A percentile compares a stretch with the other conserved stretches of the same genome.
These are phyloP conservation scores for Boletus rex-veris DNA, from an alignment of 768 basidiomycete genomes.

Conservation along the genomic window DNA sequence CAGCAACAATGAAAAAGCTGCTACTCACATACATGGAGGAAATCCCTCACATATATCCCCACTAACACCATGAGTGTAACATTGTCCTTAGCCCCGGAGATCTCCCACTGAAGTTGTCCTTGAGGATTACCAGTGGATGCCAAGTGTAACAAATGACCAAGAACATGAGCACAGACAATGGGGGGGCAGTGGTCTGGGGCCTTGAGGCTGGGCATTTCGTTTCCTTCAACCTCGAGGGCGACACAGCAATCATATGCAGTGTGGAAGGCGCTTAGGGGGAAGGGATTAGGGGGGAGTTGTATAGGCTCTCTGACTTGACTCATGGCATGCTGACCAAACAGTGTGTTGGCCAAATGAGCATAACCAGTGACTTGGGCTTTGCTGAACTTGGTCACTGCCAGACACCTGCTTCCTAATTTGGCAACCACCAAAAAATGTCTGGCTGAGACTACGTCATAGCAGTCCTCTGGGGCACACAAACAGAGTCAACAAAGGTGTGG, in stretches of 20 bases:
- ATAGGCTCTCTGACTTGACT: no score
- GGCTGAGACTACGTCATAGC: no score
- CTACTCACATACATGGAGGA: not conserved
- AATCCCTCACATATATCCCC: not conserved
- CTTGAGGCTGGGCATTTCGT: no score
- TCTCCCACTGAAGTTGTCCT: constrained; percentile 2
- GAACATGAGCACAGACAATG: not conserved
- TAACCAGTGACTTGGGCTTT: no score
- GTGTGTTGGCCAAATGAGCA: no score
- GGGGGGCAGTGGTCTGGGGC: not conserved
- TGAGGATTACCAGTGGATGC: not conserved
- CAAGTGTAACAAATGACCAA: not conserved
- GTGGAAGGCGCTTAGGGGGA: not conserved
- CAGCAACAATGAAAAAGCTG: not conserved
- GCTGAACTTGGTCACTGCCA: no score
- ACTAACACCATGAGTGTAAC: not conserved
- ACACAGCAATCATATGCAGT: not conserved
- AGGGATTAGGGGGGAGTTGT: not conserved
- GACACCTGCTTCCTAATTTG: no score
- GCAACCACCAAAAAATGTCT: no score
- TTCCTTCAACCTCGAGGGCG: not conserved
- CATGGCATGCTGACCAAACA: not conserved
- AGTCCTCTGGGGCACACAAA: no score
- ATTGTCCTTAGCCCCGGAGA: not conserved
- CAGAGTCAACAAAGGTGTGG: no score